Conservation (phyloP, 78 protist genomes). For the Dictyostelium discoideum region DNA sequence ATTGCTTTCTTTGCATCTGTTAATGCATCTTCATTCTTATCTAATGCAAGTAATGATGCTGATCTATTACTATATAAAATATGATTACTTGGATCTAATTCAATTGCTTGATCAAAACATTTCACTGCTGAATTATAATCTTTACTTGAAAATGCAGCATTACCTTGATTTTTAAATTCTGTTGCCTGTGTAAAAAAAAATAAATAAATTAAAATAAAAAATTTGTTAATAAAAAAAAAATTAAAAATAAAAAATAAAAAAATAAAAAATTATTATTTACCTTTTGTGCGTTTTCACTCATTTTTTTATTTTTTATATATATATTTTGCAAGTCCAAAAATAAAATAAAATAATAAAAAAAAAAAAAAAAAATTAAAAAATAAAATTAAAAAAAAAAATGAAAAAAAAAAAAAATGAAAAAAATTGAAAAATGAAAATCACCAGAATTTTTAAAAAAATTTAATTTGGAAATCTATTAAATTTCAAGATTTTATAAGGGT, state of each 20-base stretch:
- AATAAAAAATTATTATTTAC: neutral
- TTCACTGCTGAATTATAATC: slow-evolving; percentile 90
- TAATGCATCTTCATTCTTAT: slow-evolving; percentile 90
- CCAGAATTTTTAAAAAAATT: too few species aligned
- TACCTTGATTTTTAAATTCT: slow-evolving; percentile 91
- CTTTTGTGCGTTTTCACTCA: neutral
- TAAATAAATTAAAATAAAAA: neutral
- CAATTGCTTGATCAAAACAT: slow-evolving; percentile 90
- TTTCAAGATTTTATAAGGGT: neutral
- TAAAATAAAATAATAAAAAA: neutral
- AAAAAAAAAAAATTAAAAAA: neutral
- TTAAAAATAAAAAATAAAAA: neutral
- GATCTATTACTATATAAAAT: slow-evolving; percentile 95
- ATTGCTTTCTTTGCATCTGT: slow-evolving; percentile 88
- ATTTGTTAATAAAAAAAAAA: neutral
- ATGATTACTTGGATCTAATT: slow-evolving; percentile 87
- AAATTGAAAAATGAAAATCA: neutral
- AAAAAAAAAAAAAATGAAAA: neutral
- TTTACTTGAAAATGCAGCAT: slow-evolving; percentile 86
- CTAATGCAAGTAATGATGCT: slow-evolving; percentile 83
- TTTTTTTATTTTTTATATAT: neutral
- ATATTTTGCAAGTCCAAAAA: neutral
- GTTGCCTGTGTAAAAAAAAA: slow-evolving; percentile 6
- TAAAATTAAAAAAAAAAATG: neutral
- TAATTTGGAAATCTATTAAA: neutral